Percentiles rank a stretch among this genome's conserved stretches.
These are phyloP conservation scores for Neopestalotiopsis rosae DNA, from an alignment of 2,329 filamentous ascomycete species.

Conservation along the genomic window DNA sequence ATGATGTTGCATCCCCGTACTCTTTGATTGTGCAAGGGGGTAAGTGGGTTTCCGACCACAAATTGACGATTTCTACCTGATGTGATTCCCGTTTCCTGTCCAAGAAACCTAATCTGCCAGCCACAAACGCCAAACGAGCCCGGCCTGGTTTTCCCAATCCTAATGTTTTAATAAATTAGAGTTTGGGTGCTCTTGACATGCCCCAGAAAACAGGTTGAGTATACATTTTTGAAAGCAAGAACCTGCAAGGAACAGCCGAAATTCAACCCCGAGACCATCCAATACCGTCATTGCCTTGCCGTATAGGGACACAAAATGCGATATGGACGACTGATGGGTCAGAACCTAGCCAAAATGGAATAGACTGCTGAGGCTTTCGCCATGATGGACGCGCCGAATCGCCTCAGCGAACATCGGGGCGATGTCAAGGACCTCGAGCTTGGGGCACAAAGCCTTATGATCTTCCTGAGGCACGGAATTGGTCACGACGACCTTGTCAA, in stretches of 20 bases:
- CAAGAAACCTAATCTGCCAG: not conserved
- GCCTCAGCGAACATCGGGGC: constrained; percentile 93
- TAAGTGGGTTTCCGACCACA: not conserved
- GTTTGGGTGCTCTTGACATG: not conserved
- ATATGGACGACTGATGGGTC: not conserved
- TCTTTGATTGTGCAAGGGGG: not conserved
- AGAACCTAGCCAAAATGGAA: constrained; percentile 76
- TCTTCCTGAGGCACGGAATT: constrained; percentile 92
- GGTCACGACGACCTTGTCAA: constrained; percentile 94
- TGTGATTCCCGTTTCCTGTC: not conserved
- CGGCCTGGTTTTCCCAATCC: not conserved
- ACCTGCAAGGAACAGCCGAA: not conserved
- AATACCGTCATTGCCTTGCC: not conserved
- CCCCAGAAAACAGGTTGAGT: not conserved
- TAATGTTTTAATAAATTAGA: not conserved
- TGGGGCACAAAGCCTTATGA: constrained; percentile 77
- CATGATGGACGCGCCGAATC: constrained; percentile 94
- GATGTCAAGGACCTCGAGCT: constrained; percentile 91
- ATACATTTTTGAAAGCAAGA: not conserved
- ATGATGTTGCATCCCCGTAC: not conserved
- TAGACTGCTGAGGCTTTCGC: constrained; percentile 94
- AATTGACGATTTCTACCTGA: not conserved
- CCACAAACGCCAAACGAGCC: not conserved
- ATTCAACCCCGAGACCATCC: not conserved
- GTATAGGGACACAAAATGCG: not conserved